Evolutionary conservation across 1,139 yeast species (phyloP), one percentile per base, ranked within the genome.

Genomic region (Geotrichum bryndzae): DNA sequence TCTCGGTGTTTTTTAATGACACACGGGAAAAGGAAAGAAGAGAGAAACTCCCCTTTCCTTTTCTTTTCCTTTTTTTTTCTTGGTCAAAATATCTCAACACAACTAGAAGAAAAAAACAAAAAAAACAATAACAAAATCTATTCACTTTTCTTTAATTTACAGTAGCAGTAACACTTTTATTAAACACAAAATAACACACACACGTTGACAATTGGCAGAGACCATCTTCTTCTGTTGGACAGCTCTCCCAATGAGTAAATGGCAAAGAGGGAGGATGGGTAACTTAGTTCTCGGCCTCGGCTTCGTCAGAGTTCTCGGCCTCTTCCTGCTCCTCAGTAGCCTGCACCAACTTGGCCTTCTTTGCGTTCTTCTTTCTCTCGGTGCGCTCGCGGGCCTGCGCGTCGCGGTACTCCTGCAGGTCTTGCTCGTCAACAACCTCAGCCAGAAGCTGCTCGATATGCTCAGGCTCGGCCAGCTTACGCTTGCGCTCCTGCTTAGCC

Each of bases 381-480:
- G 67, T 70, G 72, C 23, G 74, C 73, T 73, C 70, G 58, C 59
- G 46, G 35, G 72, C 69, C 64, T 77, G 71, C 66, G 77, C 77
- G 57, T 75, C 72, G 38, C 76, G 69, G 66, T 79, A 75, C 53
- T 74, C 68, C 51, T 74, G 74, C 59, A 78, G 65, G 57, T 86
- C 88, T 10, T 79, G 80, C 65, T 88, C 91, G 66, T 86, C 86
- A 61, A 88, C 88, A 73, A 91, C 83, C 77, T 90, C 96, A 72
- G 88, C 81, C 77, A 91, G 82, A 56, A 90, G 90, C 71, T 81
- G 82, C 70, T 90, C 96, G 74, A 88, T 88, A 35, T 82, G 79
- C 60, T 88, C 78, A 61, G 74, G 78, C 60, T 76, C 74, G 54
- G 74, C 72, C 48, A 70, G 66, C 64, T 69, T 75, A 52, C 76